Base-by-base conservation (phyloP, 1,284 basidiomycete species). In the Moesziomyces globuligerus region DNA sequence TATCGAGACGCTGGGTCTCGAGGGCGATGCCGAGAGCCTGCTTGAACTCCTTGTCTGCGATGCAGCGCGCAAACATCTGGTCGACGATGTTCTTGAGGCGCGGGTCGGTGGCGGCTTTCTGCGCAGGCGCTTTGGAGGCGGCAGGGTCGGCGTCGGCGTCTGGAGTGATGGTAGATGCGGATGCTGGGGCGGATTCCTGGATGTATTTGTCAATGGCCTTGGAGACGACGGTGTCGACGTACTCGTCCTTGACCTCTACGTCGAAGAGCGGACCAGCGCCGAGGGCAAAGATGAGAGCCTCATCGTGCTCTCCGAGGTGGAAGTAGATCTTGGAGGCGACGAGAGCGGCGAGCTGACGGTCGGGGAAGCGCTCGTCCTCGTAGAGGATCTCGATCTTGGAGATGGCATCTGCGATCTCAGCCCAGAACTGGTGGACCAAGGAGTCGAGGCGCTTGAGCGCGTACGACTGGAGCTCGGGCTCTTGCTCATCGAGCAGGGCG, bases 191-290 rank as follows among this genome's bases (percentile, higher is more conserved):
- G 9, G 50, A 49, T 28, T 72, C 61, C 40, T 64, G 67, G 41
- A 82, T 80, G 66, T 82, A 82, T 47, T 50, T 47, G 59, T 82
- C 81, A 46, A 82, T 82, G 43, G 81, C 80, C 70, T 82, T 81
- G 58, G 80, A 80, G 18, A 82, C 67, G 59, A 82, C 76, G 11
- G 80, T 82, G 53, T 80, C 79, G 36, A 79, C 75, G 43, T 79
- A 82, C 50, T 82, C 80, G 66, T 78, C 76, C 55, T 71, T 73
- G 47, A 72, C 60, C 44, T 80, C 78, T 18, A 81, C 75, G 52
- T 82, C 74, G 64, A 82, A 82, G 17, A 81, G 59, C 6, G 62
- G 51, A 13, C 72, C 80, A 13, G 79, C 77, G 21, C 80, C 81
- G 41, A 82, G 74, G n/a, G 81, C 81, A 67, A 82, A 81, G 46